Evolutionary conservation across 768 basidiomycete species (phyloP), one percentile per base, ranked within the genome.

Genomic region (Pulveroboletus sp.): DNA sequence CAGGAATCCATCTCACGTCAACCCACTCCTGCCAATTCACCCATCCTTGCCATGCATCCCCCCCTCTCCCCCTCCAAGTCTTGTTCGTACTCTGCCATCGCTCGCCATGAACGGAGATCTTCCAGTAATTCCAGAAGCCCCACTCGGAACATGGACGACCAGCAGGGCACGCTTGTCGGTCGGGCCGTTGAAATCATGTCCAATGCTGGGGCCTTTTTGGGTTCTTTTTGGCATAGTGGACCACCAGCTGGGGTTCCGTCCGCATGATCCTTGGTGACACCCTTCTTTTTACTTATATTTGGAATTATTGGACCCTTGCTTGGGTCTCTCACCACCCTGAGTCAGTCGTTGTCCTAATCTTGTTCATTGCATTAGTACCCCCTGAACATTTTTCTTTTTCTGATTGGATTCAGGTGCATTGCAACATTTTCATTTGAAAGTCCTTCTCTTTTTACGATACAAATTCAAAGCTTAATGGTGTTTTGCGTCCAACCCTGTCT

Each of bases 131-230:
- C 61, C 25, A 53, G 53, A 20, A 67, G 66, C 48, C 66, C 66
- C 19, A 50, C 43, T 5, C 59, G 65, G 57, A 39, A 48, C 31
- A 56, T 50, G 37, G 64, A 61, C 32, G 58, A 64, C 33, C 65
- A 65, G 51, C 65, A 62, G 19, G 75, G 71, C 5, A 77, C 72
- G 32, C 68, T 85, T 19, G 78, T 79, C 20, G 77, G 79, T 14
- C 72, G 80, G 40, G 83, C 90, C 20, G 87, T 84, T 17, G 89
- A 86, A 45, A 87, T 94, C 34, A 86, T 93, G 49, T 84, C 80
- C 37, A 83, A 78, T 43, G 91, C 91, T 2, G 84, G 88, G 17
- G 87, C 87, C 37, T 83, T 86, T 57, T 61, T 93, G 17, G 87
- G 89, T 19, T 71, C 76, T 19, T 69, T 84, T 50, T 84, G 81